Conservation (phyloP, 1,284 basidiomycete species). For the Fomitopsis schrenkii region DNA sequence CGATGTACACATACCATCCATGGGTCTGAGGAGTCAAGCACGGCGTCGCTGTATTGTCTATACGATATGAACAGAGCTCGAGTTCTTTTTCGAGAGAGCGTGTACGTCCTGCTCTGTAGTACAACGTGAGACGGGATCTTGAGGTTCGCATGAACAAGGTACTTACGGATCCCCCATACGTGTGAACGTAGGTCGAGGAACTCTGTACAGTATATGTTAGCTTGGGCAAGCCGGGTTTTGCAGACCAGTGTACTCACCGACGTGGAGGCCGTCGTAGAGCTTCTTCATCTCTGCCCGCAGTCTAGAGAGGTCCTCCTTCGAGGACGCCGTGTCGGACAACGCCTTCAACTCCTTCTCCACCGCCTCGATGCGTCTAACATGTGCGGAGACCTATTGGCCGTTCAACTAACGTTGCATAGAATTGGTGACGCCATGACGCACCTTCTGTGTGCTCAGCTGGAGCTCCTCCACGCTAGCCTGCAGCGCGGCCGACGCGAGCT, state of each 20-base stretch:
- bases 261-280: conserved; percentile 74
- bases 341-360: conserved; percentile 88
- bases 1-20: not conserved
- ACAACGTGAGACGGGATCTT: conserved; percentile 2
- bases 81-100: conserved; percentile 63
- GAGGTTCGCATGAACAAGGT: not conserved
- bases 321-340: conserved; percentile 58
- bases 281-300: conserved; percentile 83
- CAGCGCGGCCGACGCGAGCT: conserved; percentile 77
- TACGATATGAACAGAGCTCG: conserved; percentile 46
- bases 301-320: conserved; percentile 76
- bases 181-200: conserved; percentile 74
- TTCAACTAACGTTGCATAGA: not conserved
- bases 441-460: conserved; percentile 81
- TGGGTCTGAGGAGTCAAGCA: not conserved
- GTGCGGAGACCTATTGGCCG: conserved; percentile 67
- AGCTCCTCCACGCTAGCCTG: conserved; percentile 87
- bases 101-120: conserved; percentile 78
- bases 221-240: not conserved
- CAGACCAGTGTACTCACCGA: conserved; percentile 47
- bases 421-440: conserved; percentile 16
- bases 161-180: conserved; percentile 83
- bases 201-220: conserved; percentile 37
- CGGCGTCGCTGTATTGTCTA: conserved; percentile 10
- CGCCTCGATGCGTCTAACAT: conserved; percentile 80